Percentiles rank a stretch among this genome's conserved stretches.
Conservation (phyloP, 177 flowering plant species). For the Tripterygium wilfordii region DNA sequence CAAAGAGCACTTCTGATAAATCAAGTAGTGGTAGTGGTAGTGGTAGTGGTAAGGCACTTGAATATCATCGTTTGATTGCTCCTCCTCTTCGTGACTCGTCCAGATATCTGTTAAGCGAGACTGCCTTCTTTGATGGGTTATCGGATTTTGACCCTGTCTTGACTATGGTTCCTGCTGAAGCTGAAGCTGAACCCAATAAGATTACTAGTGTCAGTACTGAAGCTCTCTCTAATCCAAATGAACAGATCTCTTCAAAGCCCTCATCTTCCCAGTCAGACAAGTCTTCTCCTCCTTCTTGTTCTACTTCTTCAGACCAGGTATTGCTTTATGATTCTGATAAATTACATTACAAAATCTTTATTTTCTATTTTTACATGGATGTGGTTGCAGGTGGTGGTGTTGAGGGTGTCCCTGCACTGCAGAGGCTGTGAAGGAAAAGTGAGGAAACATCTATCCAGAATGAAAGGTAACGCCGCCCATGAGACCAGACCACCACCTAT, state of each 20-base stretch:
- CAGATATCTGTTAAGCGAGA: conserved; percentile 36
- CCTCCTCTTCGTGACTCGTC: conserved; percentile 44
- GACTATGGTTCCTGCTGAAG: conserved; percentile 15
- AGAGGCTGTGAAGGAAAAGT: conserved; percentile 48
- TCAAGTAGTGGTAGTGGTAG: no score
- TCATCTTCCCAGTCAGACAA: conserved; percentile 10
- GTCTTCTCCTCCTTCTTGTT: neutral
- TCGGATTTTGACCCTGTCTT: conserved; percentile 24
- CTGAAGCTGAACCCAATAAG: no score
- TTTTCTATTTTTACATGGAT: neutral
- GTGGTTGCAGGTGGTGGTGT: conserved; percentile 35
- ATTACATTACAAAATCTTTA: neutral
- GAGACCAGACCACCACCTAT: neutral
- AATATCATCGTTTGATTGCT: conserved; percentile 15
- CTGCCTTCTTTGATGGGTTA: conserved; percentile 13
- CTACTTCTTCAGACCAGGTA: conserved; percentile 20
- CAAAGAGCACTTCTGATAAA: conserved; percentile 1
- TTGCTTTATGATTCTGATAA: conserved; percentile 2
- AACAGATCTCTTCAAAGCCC: conserved; percentile 2
- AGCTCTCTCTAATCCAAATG: neutral
- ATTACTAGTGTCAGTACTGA: no score
- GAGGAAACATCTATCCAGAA: conserved; percentile 47
- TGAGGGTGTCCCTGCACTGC: conserved; percentile 51
- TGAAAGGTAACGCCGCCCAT: conserved; percentile 30
- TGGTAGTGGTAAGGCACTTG: no score